Evolutionary conservation across 2,329 filamentous ascomycete species (phyloP).

Genomic region (Emmonsiellopsis sp.): DNA sequence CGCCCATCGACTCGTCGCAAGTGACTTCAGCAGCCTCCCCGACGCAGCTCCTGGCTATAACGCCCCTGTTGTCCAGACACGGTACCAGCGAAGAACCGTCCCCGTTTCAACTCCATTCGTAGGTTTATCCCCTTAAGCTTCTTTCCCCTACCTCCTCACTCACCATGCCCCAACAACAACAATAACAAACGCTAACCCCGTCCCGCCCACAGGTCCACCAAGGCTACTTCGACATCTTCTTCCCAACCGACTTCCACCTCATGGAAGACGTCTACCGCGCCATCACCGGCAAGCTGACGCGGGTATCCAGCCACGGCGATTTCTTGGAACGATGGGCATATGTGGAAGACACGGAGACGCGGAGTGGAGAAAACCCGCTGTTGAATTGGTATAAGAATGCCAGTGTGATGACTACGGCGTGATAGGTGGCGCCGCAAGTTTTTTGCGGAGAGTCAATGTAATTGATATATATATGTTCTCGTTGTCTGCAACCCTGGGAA

Average conservation of each 20-base stretch:
- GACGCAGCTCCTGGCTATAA: constrained; percentile 78
- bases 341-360: constrained; percentile 78
- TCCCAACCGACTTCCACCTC: constrained; percentile 88
- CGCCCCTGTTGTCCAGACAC: constrained; percentile 90
- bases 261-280: constrained; percentile 88
- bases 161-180: not conserved
- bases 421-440: constrained; percentile 16
- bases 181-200: not conserved
- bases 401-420: constrained; percentile 81
- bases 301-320: constrained; percentile 76
- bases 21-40: constrained; percentile 81
- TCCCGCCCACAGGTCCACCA: constrained; percentile 65
- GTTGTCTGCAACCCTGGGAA: too few species aligned
- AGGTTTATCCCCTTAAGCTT: constrained; percentile 28
- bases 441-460: not conserved
- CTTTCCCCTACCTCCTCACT: constrained; percentile 6
- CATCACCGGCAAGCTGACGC: constrained; percentile 83
- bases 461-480: not conserved
- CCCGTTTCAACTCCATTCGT: constrained; percentile 86
- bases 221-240: constrained; percentile 97
- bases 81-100: constrained; percentile 77
- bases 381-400: constrained; percentile 93
- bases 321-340: constrained; percentile 87
- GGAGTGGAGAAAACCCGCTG: constrained; percentile 86
- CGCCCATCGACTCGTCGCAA: constrained; percentile 75